A percentile compares a stretch with the other conserved stretches of the same genome.
Evolutionary conservation across 768 basidiomycete species (phyloP).

Genomic region (Paxillus involutus): DNA sequence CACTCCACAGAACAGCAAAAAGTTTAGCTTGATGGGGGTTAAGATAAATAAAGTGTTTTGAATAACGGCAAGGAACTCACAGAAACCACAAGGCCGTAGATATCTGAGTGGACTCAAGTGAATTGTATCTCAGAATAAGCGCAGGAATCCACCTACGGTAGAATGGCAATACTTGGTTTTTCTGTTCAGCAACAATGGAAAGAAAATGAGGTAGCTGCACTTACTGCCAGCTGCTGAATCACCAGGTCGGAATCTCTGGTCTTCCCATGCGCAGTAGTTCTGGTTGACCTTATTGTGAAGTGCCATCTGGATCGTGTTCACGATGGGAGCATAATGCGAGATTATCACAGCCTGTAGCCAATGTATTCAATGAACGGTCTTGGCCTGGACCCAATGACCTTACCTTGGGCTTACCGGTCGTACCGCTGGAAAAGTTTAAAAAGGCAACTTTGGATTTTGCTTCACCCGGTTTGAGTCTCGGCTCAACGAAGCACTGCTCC

Average conservation of each 20-base stretch:
- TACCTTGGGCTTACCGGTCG: constrained; percentile 54
- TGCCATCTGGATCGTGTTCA: constrained; percentile 62
- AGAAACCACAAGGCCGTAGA: constrained; percentile 58
- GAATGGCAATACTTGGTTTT: constrained; percentile 51
- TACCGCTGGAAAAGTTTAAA: constrained; percentile 73
- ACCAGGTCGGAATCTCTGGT: constrained; percentile 48
- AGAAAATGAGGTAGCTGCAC: constrained; percentile 16
- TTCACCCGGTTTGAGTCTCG: constrained; percentile 52
- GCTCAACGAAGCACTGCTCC: constrained; percentile 43
- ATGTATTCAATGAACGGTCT: neutral
- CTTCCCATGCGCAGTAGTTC: constrained; percentile 38
- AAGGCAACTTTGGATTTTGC: constrained; percentile 63
- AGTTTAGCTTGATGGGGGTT: constrained; percentile 44
- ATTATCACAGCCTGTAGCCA: constrained; percentile 58
- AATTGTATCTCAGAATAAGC: constrained; percentile 4
- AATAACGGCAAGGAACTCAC: constrained; percentile 33
- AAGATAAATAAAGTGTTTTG: neutral
- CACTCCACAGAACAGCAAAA: constrained; percentile 53
- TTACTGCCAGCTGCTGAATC: constrained; percentile 58
- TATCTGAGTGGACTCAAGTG: constrained; percentile 39
- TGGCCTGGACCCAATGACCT: neutral
- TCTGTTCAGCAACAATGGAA: constrained; percentile 7
- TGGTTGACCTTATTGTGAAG: constrained; percentile 45
- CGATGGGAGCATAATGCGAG: constrained; percentile 62
- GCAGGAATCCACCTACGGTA: constrained; percentile 45